Conservation (phyloP, 1,284 basidiomycete species). For the Cryptococcus deneoformans region DNA sequence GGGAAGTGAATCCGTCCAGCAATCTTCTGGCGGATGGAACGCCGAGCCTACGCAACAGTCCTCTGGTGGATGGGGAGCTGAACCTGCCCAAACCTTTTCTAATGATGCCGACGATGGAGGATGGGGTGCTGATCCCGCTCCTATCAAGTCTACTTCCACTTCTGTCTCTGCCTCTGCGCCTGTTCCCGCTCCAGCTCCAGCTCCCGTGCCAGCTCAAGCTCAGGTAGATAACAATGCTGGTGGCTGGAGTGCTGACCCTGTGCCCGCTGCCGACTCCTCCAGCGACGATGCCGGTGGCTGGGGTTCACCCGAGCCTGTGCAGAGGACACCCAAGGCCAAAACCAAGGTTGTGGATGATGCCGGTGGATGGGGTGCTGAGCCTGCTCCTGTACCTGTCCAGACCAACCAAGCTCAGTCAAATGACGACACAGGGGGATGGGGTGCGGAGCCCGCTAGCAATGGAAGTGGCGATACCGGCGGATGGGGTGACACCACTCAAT, state of each 20-base stretch:
- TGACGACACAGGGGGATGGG: too few relatives aligned
- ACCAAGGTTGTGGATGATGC: neutral
- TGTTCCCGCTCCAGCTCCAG: too few relatives aligned
- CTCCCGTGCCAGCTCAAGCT: neutral
- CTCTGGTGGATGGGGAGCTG: neutral
- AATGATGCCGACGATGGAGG: neutral
- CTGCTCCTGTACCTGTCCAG: neutral
- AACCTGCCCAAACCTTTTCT: neutral
- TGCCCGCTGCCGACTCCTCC: neutral
- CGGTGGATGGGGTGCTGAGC: neutral
- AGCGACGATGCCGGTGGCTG: neutral
- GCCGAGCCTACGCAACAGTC: neutral
- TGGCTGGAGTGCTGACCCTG: neutral
- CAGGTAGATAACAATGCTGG: neutral
- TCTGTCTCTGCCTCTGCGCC: neutral
- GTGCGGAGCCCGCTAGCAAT: neutral
- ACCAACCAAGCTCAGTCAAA: too few relatives aligned
- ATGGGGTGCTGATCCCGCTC: neutral
- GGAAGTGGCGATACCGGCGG: neutral
- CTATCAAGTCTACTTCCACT: neutral
- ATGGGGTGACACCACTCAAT: neutral
- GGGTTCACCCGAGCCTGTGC: neutral
- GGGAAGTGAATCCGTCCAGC: neutral
- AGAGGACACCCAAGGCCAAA: neutral
- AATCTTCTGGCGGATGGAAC: neutral